Conservation (phyloP, 306 rosid species). For the Prunus mongolica region DNA sequence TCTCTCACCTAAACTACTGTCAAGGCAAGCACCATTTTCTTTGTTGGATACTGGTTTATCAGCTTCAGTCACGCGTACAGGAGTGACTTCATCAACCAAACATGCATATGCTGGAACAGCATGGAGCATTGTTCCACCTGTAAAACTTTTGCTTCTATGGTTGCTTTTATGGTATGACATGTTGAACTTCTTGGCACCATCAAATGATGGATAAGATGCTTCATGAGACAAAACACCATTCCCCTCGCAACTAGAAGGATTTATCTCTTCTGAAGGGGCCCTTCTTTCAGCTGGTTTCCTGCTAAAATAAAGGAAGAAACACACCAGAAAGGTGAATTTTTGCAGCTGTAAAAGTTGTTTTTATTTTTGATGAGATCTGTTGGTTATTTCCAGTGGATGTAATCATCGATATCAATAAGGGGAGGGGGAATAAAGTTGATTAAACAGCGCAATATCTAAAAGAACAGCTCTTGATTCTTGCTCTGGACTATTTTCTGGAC, state of each 20-base stretch:
- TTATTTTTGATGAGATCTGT: neutral
- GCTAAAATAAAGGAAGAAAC: constrained; percentile 9
- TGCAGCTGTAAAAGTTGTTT: neutral
- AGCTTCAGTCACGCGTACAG: constrained; percentile 30
- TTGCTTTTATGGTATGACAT: constrained; percentile 66
- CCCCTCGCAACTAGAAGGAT: constrained; percentile 31
- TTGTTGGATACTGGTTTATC: constrained; percentile 28
- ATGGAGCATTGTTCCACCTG: constrained; percentile 43
- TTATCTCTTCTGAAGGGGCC: constrained; percentile 26
- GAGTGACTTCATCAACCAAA: constrained; percentile 56
- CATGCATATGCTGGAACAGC: constrained; percentile 66
- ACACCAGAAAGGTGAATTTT: neutral
- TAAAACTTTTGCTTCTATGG: constrained; percentile 50
- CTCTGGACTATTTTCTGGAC: neutral
- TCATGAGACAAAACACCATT: constrained; percentile 26
- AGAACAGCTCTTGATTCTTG: neutral
- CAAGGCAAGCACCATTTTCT: constrained; percentile 25
- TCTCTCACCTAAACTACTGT: constrained; percentile 23
- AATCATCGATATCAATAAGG: neutral
- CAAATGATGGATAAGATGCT: constrained; percentile 28
- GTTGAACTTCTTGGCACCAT: constrained; percentile 47
- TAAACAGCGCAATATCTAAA: no score
- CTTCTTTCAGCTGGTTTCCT: constrained; percentile 49
- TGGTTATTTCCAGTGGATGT: neutral
- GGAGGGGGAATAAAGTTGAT: no score